Base-by-base conservation (phyloP, 768 basidiomycete species). In the Leccinum variicolor region DNA sequence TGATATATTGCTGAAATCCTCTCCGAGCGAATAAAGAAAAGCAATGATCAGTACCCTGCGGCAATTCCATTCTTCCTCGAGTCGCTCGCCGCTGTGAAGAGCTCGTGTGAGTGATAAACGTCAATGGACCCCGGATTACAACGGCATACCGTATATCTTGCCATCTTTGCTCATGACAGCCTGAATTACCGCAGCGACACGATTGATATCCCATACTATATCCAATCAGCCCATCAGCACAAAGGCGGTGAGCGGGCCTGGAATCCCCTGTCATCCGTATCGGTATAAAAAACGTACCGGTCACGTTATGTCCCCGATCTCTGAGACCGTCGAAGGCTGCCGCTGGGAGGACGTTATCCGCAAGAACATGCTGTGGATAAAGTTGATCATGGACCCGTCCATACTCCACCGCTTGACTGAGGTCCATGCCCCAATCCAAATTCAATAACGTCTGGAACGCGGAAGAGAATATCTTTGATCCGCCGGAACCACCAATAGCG, bases 41-140 rank as follows among this genome's bases (percentile, higher is more conserved):
- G 14, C 17, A 23, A 49, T 9, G 9, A 41, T 72, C 66, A 92
- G 73, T 94, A 95, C 3, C 90, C 94, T 49, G 90, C 85, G 5
- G 94, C 90, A 43, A 94, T 81, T n/a, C 94, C 94, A 61, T 93
- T 90, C 78, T 95, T 96, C 68, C 94, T 82, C 19, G 90, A 92
- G 73, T 97, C 94, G 68, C 90, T 92, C 9, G 91, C 89, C 59
- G 92, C 94, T 90, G 63, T 46, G 25, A 25, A 25, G 41, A 19
- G 36, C 17, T 33, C 41, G 33, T 2, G 49, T 62, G 29, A 63
- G 48, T 3, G 29, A 41, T 11, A 14, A 13, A 17, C 19, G 23
- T 33, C 52, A 59, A 39, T 50, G 14, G 2, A 11, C 14, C 6
- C 3, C 19, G 0, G 14, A 5, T 23, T 31, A 21, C 28, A 13